Conservation (phyloP, 148 eudicot genomes). For the Arbutus unedo region DNA sequence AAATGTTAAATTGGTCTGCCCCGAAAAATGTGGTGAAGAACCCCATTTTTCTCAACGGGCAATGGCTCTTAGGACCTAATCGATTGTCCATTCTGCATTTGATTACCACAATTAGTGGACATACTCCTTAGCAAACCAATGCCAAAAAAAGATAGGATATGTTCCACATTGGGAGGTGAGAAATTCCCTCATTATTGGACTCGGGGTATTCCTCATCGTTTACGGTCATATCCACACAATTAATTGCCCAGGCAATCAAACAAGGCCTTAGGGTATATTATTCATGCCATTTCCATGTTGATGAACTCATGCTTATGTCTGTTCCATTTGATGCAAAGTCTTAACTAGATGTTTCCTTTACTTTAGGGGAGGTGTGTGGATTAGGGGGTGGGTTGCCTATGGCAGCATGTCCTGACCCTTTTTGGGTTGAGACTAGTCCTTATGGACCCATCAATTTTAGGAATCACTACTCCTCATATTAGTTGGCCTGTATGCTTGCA, state of each 20-base stretch:
- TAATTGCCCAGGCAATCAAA: neutral
- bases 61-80: neutral
- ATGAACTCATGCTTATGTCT: neutral
- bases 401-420: neutral
- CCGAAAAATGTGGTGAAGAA: neutral
- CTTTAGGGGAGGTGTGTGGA: neutral
- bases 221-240: neutral
- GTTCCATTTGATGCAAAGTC: slow-evolving; percentile 9
- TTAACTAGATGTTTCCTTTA: neutral
- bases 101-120: neutral
- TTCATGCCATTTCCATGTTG: neutral
- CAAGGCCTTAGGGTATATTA: neutral
- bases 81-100: neutral
- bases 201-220: neutral
- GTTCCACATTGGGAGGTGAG: neutral
- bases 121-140: neutral
- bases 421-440: neutral
- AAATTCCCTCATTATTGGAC: neutral
- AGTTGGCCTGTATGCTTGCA: neutral
- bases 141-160: neutral
- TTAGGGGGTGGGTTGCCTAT: neutral
- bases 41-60: neutral
- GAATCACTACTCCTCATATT: neutral
- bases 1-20: neutral
- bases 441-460: neutral